These are phyloP conservation scores for Leccinum pachyderme DNA, from an alignment of 1,284 basidiomycete genomes.

Conservation along the genomic window DNA sequence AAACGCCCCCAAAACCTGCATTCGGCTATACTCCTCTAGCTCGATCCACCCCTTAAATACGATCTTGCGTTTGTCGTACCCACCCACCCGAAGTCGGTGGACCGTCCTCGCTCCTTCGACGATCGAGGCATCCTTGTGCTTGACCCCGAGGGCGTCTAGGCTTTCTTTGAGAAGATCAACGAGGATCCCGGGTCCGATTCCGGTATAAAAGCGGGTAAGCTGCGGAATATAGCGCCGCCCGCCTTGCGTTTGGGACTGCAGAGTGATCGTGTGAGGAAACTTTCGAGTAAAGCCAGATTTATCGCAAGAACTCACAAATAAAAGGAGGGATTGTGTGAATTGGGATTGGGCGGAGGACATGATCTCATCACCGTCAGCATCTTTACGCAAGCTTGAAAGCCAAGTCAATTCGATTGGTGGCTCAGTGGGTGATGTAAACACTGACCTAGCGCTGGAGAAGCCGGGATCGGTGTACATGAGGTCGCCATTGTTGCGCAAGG, in stretches of 20 bases:
- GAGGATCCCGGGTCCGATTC: conserved; percentile 51
- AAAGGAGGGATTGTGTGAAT: conserved; percentile 59
- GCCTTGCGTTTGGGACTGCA: conserved; percentile 71
- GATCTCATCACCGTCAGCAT: conserved; percentile 55
- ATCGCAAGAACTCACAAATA: conserved; percentile 48
- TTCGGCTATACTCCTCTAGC: conserved; percentile 54
- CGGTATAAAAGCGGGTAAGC: conserved; percentile 75
- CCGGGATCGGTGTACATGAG: conserved; percentile 63
- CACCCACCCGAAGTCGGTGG: conserved; percentile 57
- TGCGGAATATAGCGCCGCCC: conserved; percentile 66
- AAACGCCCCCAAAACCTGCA: conserved; percentile 52
- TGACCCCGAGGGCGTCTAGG: conserved; percentile 48
- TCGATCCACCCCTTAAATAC: conserved; percentile 70
- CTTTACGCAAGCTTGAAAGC: conserved; percentile 27
- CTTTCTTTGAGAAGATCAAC: conserved; percentile 51
- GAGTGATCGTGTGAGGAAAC: neutral
- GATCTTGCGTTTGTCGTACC: conserved; percentile 58
- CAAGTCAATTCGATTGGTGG: neutral
- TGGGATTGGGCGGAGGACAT: conserved; percentile 54
- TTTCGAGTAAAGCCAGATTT: neutral
- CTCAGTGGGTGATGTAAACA: conserved; percentile 1
- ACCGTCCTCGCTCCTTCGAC: conserved; percentile 21
- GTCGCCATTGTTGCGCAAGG: conserved; percentile 66
- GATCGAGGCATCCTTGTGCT: conserved; percentile 46
- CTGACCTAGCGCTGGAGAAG: conserved; percentile 30